Base-by-base conservation (phyloP, 2,329 filamentous ascomycete genomes). In the Aciculosporium take region DNA sequence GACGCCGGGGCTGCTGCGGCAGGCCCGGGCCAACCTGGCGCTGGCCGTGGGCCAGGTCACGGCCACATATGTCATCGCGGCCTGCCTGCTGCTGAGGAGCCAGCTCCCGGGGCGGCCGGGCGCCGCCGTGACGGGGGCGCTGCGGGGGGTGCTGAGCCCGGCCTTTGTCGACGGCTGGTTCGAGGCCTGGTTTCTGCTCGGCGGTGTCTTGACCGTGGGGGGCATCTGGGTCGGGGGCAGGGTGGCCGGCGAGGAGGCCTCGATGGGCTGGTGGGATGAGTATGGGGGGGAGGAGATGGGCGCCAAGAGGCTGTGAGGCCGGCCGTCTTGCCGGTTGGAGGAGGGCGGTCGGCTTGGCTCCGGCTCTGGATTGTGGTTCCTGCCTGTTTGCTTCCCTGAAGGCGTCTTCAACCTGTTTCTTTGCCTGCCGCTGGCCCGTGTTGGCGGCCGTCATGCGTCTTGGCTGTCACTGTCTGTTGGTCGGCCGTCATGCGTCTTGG, bases 11-110 rank as follows among this genome's bases (percentile, higher is more conserved):
- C 59, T 89, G n/a, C 64, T 87, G 8, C 75, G 79, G 48, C 81
- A 82, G 50, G 78, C 79, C 4, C 82, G 83, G 54, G 81, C 82
- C 8, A 87, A 87, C 53, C 69, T 91, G 28, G 83, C 86, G 1
- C 71, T 94, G 10, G 68, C 87, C 33, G 78, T 89, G 28, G 82
- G 79, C 4, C 86, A 94, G 60, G 78, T 93, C 34, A 77, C 78
- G 1, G 86, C 84, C 2, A 87, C 84, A 1, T 93, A 94, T 56
- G 84, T 93, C 40, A 87, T 94, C 53, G 82, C 77, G 45, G 80
- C 82, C 1, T 81, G 84, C 3, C 63, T 94, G 49, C 67, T 94
- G 44, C 65, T 94, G 36, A 64, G 86, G 39, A 84, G 81, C 50
- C 89, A 86, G 56, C 65, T 94, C 49, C 86, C 86, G 0, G 69